Evolutionary conservation across 495 filamentous ascomycete species (phyloP).

Genomic region (Neurospora sp.): DNA sequence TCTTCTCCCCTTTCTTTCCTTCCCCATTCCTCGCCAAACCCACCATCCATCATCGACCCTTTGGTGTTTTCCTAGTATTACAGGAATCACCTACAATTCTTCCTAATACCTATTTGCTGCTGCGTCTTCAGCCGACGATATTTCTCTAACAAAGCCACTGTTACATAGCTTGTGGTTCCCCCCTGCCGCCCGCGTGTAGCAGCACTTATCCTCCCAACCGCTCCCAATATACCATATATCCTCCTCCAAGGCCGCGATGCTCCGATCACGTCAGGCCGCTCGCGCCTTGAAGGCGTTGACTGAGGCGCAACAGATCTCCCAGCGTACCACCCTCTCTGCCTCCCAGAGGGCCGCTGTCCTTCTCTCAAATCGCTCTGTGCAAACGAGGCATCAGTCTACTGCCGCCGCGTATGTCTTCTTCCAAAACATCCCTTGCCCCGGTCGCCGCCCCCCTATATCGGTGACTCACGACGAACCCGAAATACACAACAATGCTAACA

Average conservation of each 20-base stretch:
- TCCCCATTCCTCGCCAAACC: background rate
- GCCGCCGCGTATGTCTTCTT: conserved; percentile 10
- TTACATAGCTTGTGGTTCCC: background rate
- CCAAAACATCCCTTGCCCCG: background rate
- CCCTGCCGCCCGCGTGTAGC: background rate
- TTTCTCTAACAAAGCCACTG: background rate
- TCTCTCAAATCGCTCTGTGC: conserved; percentile 15
- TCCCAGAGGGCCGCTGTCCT: conserved; percentile 16
- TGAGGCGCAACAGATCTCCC: conserved; percentile 23
- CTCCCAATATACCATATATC: background rate
- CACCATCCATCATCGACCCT: background rate
- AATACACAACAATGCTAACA: conserved; percentile 12
- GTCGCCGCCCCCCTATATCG: background rate
- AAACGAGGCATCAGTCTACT: conserved; percentile 29
- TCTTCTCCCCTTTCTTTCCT: background rate
- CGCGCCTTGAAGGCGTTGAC: conserved; percentile 35
- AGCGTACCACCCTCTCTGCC: conserved; percentile 16
- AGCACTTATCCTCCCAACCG: background rate
- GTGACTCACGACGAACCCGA: conserved; percentile 14
- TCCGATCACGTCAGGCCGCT: conserved; percentile 31
- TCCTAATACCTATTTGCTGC: background rate
- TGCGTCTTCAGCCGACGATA: background rate
- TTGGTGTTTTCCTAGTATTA: background rate
- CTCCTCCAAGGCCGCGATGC: conserved; percentile 23
- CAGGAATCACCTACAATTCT: background rate